Evolutionary conservation across 176 grass and related monocot species (phyloP).

Genomic region (Raddia guianensis): DNA sequence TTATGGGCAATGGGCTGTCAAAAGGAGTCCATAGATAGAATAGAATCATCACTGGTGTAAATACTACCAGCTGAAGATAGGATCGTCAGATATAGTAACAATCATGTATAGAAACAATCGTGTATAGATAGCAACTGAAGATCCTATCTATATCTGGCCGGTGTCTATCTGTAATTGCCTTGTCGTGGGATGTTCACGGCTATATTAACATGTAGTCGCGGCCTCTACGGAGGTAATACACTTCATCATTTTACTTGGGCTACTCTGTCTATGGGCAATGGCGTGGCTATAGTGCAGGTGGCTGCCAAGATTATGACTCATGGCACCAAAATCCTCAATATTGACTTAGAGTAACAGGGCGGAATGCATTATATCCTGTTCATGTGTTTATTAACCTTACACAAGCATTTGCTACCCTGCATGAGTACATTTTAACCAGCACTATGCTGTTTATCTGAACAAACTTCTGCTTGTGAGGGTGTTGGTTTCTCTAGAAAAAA

Average conservation of each 20-base stretch:
- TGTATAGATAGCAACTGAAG: too few species aligned
- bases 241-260: slow-evolving; percentile 54
- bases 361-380: slow-evolving; percentile 76
- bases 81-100: too few species aligned
- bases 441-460: slow-evolving; percentile 27
- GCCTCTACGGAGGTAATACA: too few species aligned
- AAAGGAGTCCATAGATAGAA: too few species aligned
- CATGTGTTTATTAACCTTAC: slow-evolving; percentile 99
- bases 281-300: slow-evolving; percentile 89
- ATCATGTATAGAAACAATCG: too few species aligned
- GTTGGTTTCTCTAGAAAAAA: slow-evolving; percentile 95
- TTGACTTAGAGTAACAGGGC: slow-evolving; percentile 78
- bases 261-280: slow-evolving; percentile 97
- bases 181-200: too few species aligned
- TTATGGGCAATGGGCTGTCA: neutral
- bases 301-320: slow-evolving; percentile 97
- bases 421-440: slow-evolving; percentile 25
- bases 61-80: too few species aligned
- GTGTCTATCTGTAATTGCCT: too few species aligned
- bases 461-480: slow-evolving; percentile 66
- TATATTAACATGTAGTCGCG: too few species aligned
- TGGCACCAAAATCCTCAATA: slow-evolving; percentile 99
- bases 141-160: too few species aligned
- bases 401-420: slow-evolving; percentile 63
- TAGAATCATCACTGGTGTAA: too few species aligned